phyloP scores from a whole-genome alignment of 2,329 filamentous ascomycete genomes.

The Fonsecaea pedrosoi region DNA sequence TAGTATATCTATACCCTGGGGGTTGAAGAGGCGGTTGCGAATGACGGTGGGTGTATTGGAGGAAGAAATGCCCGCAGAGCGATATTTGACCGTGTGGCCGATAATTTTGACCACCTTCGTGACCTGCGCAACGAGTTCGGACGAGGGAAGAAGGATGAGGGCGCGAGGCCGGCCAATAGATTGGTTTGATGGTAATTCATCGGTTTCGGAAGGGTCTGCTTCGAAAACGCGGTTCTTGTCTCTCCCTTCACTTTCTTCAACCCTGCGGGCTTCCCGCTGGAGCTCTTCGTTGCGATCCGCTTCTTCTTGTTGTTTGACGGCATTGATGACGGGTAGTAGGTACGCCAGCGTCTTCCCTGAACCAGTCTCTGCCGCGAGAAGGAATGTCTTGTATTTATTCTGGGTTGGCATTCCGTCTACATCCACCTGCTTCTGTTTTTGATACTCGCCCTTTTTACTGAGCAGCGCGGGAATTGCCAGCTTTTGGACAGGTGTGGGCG shows the following conservation, averaged over 20 bases:
- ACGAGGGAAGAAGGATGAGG: constrained; percentile 87
- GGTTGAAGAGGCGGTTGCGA: constrained; percentile 80
- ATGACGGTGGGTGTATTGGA: constrained; percentile 78
- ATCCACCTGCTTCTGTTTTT: constrained; percentile 41
- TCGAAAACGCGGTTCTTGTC: constrained; percentile 62
- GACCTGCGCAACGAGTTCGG: constrained; percentile 90
- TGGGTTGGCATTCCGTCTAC: constrained; percentile 47
- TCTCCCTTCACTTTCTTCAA: constrained; percentile 56
- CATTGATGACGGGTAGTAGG: constrained; percentile 81
- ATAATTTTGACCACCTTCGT: constrained; percentile 79
- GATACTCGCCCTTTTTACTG: constrained; percentile 45
- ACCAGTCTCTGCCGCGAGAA: constrained; percentile 93
- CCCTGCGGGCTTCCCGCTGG: constrained; percentile 43
- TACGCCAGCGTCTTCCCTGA: constrained; percentile 97
- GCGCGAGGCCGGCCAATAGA: constrained; percentile 80
- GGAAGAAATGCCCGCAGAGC: constrained; percentile 80
- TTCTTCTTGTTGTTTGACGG: constrained; percentile 77
- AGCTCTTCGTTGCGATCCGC: constrained; percentile 67
- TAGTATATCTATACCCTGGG: constrained; percentile 81
- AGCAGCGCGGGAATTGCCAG: constrained; percentile 85
- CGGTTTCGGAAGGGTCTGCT: constrained; percentile 60
- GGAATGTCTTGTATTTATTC: constrained; percentile 66
- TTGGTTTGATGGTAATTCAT: constrained; percentile 70
- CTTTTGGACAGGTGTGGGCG: constrained; percentile 86
- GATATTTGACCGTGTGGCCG: constrained; percentile 85